Percentiles rank a stretch among this genome's conserved stretches.
Evolutionary conservation across 2,329 filamentous ascomycete genomes (phyloP).

Genomic region (Ploettnerulaceae sp.): DNA sequence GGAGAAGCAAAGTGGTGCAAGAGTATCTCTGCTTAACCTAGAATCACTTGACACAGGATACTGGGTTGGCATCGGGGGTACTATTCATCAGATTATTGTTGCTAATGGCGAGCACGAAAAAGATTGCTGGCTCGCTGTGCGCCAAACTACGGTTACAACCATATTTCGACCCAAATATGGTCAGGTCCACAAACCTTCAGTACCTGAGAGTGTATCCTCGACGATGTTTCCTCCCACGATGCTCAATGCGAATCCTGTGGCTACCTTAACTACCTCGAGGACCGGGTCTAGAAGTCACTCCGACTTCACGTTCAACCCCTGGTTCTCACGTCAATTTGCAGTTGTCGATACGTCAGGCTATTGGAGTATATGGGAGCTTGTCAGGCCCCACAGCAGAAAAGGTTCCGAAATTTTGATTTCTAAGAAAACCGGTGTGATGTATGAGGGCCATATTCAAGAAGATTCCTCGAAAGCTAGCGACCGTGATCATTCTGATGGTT

Average conservation of each 20-base stretch:
- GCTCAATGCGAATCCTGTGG: slow-evolving; percentile 51
- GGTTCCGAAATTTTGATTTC: slow-evolving; percentile 13
- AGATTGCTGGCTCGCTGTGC: slow-evolving; percentile 42
- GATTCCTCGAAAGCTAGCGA: slow-evolving; percentile 1
- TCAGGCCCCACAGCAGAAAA: slow-evolving; percentile 19
- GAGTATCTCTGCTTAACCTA: slow-evolving; percentile 21
- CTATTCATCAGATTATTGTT: slow-evolving; percentile 46
- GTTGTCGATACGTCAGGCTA: slow-evolving; percentile 60
- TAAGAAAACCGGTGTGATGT: slow-evolving; percentile 25
- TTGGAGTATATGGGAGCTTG: slow-evolving; percentile 63
- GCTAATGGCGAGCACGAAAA: slow-evolving; percentile 36
- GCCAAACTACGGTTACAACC: slow-evolving; percentile 38
- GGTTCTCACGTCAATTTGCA: slow-evolving; percentile 54
- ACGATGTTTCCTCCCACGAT: slow-evolving; percentile 39
- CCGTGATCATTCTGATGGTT: slow-evolving; percentile 35
- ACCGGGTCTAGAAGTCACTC: slow-evolving; percentile 53
- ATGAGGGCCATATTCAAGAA: slow-evolving; percentile 20
- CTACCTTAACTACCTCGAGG: slow-evolving; percentile 46
- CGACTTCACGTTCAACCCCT: slow-evolving; percentile 63
- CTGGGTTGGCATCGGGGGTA: slow-evolving; percentile 35
- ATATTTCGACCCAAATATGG: slow-evolving; percentile 38
- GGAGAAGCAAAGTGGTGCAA: slow-evolving; percentile 23
- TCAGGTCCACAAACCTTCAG: slow-evolving; percentile 10
- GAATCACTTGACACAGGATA: slow-evolving; percentile 26
- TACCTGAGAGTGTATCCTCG: slow-evolving; percentile 6